Conservation (phyloP, 2,329 filamentous ascomycete species). For the Chalaropsis ovoidea region DNA sequence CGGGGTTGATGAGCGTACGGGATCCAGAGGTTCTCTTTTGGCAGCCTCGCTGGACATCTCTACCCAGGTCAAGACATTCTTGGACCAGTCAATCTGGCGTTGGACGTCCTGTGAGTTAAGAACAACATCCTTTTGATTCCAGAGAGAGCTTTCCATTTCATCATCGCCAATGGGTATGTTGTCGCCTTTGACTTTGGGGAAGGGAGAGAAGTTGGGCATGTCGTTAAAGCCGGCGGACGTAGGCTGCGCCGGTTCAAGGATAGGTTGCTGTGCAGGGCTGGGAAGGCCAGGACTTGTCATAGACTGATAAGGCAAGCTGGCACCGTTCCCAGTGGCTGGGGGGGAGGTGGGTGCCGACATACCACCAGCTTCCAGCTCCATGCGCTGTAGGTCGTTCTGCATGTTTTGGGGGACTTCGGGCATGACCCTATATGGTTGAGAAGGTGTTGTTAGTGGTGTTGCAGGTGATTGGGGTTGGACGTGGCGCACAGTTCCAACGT, state of each 20-base stretch:
- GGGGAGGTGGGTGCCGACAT: conserved; percentile 35
- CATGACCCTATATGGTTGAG: conserved; percentile 56
- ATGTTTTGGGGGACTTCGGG: conserved; percentile 94
- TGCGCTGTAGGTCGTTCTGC: conserved; percentile 82
- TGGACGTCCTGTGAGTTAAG: conserved; percentile 89
- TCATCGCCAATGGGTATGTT: conserved; percentile 91
- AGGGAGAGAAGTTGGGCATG: conserved; percentile 76
- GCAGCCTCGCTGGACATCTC: conserved; percentile 73
- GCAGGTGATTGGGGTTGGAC: neutral
- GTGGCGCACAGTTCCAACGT: neutral
- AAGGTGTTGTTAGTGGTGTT: conserved; percentile 22
- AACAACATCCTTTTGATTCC: conserved; percentile 71
- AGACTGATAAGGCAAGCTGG: conserved; percentile 33
- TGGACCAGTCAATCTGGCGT: conserved; percentile 94
- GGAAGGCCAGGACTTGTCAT: conserved; percentile 30
- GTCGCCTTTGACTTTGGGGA: conserved; percentile 74
- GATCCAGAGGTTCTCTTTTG: conserved; percentile 47
- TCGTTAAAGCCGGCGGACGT: conserved; percentile 30
- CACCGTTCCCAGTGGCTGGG: conserved; percentile 29
- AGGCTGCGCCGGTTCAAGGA: conserved; percentile 16
- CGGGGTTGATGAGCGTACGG: conserved; percentile 62
- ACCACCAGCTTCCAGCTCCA: conserved; percentile 65
- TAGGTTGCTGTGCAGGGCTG: conserved; percentile 22
- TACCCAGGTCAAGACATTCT: conserved; percentile 81
- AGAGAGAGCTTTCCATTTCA: conserved; percentile 81